Percentiles rank a stretch among this genome's conserved stretches.
These are phyloP conservation scores for Rosa persica DNA, from an alignment of 306 rosid species.

Conservation along the genomic window DNA sequence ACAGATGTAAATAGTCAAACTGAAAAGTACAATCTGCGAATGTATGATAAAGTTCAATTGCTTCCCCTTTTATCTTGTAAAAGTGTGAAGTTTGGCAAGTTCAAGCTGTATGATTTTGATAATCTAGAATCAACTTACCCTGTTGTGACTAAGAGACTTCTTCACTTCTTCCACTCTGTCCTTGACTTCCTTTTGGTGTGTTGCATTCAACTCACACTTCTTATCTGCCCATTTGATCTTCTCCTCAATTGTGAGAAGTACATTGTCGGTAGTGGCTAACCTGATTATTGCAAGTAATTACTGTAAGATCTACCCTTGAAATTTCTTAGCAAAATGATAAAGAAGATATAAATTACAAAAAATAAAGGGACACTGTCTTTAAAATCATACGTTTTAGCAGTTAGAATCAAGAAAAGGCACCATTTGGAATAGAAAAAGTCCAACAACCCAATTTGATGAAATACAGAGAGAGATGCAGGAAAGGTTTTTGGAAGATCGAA, in stretches of 20 bases:
- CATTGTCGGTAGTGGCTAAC: constrained; percentile 17
- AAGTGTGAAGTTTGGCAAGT: not conserved
- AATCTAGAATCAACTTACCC: constrained; percentile 3
- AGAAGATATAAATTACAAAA: not conserved
- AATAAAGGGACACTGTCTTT: not conserved
- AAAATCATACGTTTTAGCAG: not conserved
- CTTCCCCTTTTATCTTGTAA: not conserved
- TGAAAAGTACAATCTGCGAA: not conserved
- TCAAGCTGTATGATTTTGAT: not conserved
- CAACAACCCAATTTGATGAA: no score
- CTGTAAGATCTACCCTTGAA: no score
- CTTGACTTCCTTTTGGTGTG: constrained; percentile 23
- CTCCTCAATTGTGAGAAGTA: constrained; percentile 24
- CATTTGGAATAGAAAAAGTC: no score
- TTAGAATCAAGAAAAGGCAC: not conserved
- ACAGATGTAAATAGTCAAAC: not conserved
- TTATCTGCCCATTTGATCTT: constrained; percentile 26
- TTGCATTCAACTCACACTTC: constrained; percentile 19
- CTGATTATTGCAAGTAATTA: not conserved
- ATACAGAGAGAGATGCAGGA: no score
- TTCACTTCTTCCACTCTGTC: constrained; percentile 22
- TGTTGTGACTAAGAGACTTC: constrained; percentile 16
- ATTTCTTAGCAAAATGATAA: not conserved
- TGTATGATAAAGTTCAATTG: not conserved
- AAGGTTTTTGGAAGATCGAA: not conserved